Conservation (phyloP, 495 filamentous ascomycete species). For the Lophiotrema nucula region DNA sequence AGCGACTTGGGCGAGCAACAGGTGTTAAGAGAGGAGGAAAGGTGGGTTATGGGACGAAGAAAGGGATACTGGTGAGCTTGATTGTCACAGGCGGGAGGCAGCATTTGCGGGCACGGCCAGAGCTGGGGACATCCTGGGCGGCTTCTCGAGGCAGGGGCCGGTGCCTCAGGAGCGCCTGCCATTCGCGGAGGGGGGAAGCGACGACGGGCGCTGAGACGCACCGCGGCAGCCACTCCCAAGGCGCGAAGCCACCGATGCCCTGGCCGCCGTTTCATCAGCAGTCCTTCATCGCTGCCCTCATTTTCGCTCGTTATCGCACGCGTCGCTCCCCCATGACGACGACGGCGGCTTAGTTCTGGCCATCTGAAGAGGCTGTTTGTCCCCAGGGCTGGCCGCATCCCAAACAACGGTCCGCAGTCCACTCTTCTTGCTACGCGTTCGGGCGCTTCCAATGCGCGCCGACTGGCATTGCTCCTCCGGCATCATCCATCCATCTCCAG, state of each 20-base stretch:
- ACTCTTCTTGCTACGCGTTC: background rate
- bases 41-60: too few relatives aligned
- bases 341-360: background rate
- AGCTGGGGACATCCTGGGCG: background rate
- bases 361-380: too few relatives aligned
- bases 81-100: slow-evolving; percentile 4
- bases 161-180: background rate
- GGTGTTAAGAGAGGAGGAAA: background rate
- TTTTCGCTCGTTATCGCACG: background rate
- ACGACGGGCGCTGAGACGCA: background rate
- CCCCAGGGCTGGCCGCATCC: background rate
- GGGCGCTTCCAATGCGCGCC: background rate
- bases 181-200: background rate
- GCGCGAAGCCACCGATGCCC: background rate
- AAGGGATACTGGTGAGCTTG: too few relatives aligned
- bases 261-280: background rate
- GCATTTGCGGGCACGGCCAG: background rate
- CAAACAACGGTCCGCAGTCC: background rate
- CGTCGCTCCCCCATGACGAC: background rate
- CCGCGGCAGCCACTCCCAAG: slow-evolving; percentile 2
- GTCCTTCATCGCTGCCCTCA: background rate
- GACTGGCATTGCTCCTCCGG: too few relatives aligned
- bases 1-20: slow-evolving; percentile 24
- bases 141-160: background rate
- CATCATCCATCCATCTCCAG: too few relatives aligned